These are phyloP conservation scores for Alternaria sp. DNA, from an alignment of 2,329 filamentous ascomycete genomes.

Conservation along the genomic window DNA sequence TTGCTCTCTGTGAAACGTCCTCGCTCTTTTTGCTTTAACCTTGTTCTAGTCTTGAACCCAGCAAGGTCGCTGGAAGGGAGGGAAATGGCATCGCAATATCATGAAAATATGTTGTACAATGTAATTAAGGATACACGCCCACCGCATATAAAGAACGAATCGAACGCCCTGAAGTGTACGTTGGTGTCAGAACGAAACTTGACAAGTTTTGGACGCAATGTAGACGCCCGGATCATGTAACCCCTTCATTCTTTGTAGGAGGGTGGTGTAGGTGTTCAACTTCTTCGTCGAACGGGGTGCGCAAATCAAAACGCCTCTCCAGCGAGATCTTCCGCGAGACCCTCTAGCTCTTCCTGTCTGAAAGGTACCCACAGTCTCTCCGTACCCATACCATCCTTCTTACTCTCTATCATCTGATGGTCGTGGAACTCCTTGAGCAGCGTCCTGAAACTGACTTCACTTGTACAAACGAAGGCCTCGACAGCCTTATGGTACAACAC, in stretches of 20 bases:
- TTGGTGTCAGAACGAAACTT: background rate
- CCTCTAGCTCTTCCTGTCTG: conserved; percentile 85
- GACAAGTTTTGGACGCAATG: background rate
- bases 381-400: conserved; percentile 82
- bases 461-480: conserved; percentile 96
- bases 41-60: background rate
- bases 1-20: background rate
- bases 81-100: background rate
- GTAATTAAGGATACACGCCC: background rate
- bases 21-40: background rate
- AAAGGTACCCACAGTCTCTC: conserved; percentile 88
- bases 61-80: background rate
- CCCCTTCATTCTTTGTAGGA: background rate
- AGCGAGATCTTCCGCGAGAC: conserved; percentile 78
- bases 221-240: background rate
- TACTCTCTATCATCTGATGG: conserved; percentile 93
- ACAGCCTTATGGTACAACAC: conserved; percentile 93
- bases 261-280: background rate
- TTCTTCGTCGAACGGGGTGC: background rate
- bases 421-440: conserved; percentile 97
- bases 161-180: background rate
- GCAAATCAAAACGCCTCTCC: conserved; percentile 31
- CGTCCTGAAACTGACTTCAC: conserved; percentile 93
- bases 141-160: background rate
- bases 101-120: background rate